These are phyloP conservation scores for Gamsiella multidivaricata DNA, from an alignment of 192 early-diverging fungal species.

Conservation along the genomic window DNA sequence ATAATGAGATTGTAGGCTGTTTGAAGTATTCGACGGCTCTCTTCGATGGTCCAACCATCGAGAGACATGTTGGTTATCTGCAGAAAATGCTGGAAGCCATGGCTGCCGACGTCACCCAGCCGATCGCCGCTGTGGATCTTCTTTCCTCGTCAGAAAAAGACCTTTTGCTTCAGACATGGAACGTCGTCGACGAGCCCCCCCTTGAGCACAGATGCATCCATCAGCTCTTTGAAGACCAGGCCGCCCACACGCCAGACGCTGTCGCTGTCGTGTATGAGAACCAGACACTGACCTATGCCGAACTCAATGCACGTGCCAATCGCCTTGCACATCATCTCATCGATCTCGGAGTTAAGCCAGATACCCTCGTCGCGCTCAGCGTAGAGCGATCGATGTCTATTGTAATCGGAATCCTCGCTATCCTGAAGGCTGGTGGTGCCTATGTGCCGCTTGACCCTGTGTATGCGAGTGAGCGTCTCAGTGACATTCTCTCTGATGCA, in stretches of 20 bases:
- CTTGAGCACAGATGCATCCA: background rate
- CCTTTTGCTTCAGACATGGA: background rate
- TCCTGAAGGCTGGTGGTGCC: slow-evolving; percentile 41
- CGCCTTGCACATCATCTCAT: background rate
- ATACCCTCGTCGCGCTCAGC: background rate
- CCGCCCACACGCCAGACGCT: background rate
- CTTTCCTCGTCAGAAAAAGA: background rate
- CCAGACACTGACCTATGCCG: background rate
- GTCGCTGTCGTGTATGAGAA: slow-evolving; percentile 1
- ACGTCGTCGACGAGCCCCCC: background rate
- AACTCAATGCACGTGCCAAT: background rate
- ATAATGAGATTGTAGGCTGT: background rate
- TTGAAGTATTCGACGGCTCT: background rate
- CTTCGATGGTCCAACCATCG: background rate
- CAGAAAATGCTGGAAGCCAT: background rate
- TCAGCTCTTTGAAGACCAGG: background rate
- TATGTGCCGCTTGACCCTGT: slow-evolving; percentile 46
- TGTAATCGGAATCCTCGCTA: slow-evolving; percentile 30
- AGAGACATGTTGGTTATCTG: slow-evolving; percentile 2
- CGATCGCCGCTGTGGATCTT: background rate
- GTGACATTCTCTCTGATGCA: slow-evolving; percentile 25
- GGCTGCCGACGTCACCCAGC: background rate
- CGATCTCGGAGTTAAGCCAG: background rate
- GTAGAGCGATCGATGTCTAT: background rate
- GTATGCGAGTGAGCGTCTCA: slow-evolving; percentile 30